Evolutionary conservation across 768 basidiomycete genomes (phyloP).

Genomic region (Mrakia frigida): DNA sequence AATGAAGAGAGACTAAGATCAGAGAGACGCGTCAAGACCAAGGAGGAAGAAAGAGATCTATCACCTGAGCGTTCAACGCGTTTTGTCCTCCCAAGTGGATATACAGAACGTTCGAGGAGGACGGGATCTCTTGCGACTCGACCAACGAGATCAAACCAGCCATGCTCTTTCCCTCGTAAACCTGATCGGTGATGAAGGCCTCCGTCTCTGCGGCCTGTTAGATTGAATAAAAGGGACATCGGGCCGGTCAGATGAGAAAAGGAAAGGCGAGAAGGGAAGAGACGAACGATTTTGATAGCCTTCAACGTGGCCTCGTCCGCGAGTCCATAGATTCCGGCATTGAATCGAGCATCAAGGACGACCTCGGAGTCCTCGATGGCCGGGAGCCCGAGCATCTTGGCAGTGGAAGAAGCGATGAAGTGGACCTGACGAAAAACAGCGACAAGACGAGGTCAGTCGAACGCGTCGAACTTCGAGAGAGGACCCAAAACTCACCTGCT

Average conservation of each 20-base stretch:
- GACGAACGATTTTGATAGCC: slow-evolving; percentile 35
- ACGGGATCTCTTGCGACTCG: slow-evolving; percentile 34
- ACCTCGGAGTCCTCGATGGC: slow-evolving; percentile 35
- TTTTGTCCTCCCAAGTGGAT: slow-evolving; percentile 38
- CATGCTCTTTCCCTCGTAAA: slow-evolving; percentile 36
- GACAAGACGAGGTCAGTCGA: not conserved
- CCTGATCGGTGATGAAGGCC: slow-evolving; percentile 37
- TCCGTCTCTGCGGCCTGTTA: slow-evolving; percentile 35
- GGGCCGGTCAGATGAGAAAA: not conserved
- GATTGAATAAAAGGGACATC: not conserved
- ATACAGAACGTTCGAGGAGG: slow-evolving; percentile 36
- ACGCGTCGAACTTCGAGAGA: too few relatives aligned
- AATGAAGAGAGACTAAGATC: not conserved
- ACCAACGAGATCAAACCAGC: slow-evolving; percentile 38
- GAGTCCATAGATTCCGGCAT: slow-evolving; percentile 38
- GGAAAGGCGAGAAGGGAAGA: not conserved
- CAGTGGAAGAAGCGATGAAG: slow-evolving; percentile 35
- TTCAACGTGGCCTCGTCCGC: slow-evolving; percentile 35
- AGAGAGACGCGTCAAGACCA: not conserved
- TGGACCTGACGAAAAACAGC: slow-evolving; percentile 27
- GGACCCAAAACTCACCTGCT: not conserved
- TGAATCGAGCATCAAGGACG: slow-evolving; percentile 36
- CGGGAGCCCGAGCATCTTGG: slow-evolving; percentile 33
- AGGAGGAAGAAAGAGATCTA: not conserved
- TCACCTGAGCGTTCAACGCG: slow-evolving; percentile 16